A percentile compares a stretch with the other conserved stretches of the same genome.
Evolutionary conservation across 208 protist genomes (phyloP).

Genomic region (Kentomonas sorsogonicus): DNA sequence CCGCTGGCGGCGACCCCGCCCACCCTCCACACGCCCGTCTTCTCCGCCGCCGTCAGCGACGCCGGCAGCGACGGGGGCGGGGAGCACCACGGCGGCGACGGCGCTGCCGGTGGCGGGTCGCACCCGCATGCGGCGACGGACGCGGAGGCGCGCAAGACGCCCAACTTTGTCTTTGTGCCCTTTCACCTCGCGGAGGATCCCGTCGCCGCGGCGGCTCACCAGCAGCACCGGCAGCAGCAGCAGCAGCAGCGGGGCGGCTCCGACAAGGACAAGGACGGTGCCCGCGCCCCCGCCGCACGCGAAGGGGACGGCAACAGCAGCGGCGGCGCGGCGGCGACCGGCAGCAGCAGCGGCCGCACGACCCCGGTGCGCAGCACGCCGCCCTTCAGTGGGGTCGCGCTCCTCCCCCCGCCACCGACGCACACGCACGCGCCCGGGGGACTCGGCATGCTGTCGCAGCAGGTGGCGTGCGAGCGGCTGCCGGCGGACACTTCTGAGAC

Average conservation of each 20-base stretch:
- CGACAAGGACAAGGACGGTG: no score
- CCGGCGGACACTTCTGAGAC: no score
- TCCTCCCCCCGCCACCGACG: background rate
- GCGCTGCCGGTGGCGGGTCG: background rate
- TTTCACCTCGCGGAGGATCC: background rate
- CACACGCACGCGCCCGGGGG: no score
- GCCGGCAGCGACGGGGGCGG: background rate
- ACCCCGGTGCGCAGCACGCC: background rate
- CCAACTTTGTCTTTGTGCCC: background rate
- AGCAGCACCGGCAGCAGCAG: background rate
- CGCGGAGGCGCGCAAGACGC: background rate
- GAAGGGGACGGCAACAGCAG: slow-evolving; percentile 5
- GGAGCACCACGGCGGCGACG: background rate
- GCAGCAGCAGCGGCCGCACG: background rate
- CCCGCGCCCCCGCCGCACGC: background rate
- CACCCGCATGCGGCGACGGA: background rate
- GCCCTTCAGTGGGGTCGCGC: background rate
- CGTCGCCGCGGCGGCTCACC: background rate
- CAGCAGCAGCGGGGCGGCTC: background rate
- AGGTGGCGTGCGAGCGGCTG: no score
- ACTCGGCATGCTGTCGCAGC: no score
- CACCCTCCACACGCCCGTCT: no score
- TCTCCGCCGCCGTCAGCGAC: no score
- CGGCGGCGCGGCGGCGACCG: background rate
- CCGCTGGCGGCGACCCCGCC: no score